phyloP scores from a whole-genome alignment of 1,284 basidiomycete genomes.

The Fomitopsis betulina region DNA sequence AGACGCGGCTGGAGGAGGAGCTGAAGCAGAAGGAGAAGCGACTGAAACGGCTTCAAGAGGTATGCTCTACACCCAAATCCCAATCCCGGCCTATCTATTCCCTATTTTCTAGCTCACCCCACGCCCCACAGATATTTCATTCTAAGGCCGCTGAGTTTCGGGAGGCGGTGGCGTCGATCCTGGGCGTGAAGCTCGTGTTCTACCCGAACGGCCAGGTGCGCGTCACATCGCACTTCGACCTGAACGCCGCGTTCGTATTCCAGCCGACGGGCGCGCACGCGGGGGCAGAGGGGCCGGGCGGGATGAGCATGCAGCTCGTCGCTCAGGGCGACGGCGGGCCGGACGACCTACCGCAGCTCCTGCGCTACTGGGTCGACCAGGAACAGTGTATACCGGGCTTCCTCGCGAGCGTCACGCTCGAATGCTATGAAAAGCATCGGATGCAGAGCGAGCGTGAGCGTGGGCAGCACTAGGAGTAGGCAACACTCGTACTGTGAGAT shows the following conservation, averaged over 20 bases:
- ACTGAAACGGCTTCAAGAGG: conserved; percentile 67
- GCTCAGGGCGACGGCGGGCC: conserved; percentile 66
- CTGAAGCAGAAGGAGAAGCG: conserved; percentile 75
- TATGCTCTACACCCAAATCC: conserved; percentile 17
- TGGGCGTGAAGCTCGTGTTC: conserved; percentile 84
- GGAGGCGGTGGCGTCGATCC: conserved; percentile 73
- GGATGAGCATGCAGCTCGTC: conserved; percentile 62
- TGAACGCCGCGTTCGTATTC: conserved; percentile 68
- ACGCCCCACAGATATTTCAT: conserved; percentile 48
- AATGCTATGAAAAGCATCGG: conserved; percentile 56
- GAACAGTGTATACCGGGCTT: conserved; percentile 75
- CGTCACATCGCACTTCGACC: conserved; percentile 77
- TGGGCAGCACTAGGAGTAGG: neutral
- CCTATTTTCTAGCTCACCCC: too few relatives aligned
- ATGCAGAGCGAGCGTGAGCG: conserved; percentile 6
- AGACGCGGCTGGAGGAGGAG: conserved; percentile 51
- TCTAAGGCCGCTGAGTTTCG: conserved; percentile 80
- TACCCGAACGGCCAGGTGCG: conserved; percentile 81
- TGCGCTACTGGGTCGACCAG: conserved; percentile 69
- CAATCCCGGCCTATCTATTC: too few relatives aligned
- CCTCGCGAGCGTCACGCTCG: conserved; percentile 68
- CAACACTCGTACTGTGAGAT: too few relatives aligned
- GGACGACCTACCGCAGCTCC: conserved; percentile 59
- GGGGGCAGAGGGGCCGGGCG: conserved; percentile 24
- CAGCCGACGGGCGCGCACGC: conserved; percentile 38